Conservation (phyloP, 2,329 filamentous ascomycete genomes). For the Cladosporium sp. region DNA sequence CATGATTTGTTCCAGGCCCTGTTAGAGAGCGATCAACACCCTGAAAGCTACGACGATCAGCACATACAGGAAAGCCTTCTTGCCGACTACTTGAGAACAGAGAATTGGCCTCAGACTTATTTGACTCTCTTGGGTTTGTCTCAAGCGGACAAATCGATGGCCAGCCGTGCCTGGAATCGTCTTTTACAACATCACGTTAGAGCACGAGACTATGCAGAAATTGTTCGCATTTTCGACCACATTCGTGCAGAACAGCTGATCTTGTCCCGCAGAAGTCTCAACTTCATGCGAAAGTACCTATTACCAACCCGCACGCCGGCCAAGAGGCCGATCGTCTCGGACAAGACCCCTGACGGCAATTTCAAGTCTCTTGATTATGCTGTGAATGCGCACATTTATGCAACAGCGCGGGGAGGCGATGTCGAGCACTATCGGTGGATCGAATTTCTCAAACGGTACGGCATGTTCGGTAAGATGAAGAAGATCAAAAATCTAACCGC, state of each 20-base stretch:
- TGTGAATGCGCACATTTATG: conserved; percentile 43
- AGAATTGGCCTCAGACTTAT: conserved; percentile 51
- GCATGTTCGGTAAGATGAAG: conserved; percentile 51
- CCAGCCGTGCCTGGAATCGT: conserved; percentile 44
- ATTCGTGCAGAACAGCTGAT: conserved; percentile 45
- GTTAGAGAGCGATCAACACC: conserved; percentile 59
- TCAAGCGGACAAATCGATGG: conserved; percentile 19
- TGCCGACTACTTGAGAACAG: conserved; percentile 45
- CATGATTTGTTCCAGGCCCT: conserved; percentile 49
- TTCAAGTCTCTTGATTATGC: conserved; percentile 39
- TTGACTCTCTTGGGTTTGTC: conserved; percentile 52
- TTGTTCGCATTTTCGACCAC: conserved; percentile 40
- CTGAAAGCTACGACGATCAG: conserved; percentile 57
- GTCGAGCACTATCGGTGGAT: conserved; percentile 48
- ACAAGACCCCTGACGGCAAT: not conserved
- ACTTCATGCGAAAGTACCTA: conserved; percentile 37
- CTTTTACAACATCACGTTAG: conserved; percentile 41
- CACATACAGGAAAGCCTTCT: conserved; percentile 53
- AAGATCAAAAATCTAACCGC: conserved; percentile 50
- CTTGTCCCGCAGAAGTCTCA: conserved; percentile 43
- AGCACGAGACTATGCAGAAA: conserved; percentile 24
- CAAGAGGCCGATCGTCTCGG: conserved; percentile 29
- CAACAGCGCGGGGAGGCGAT: conserved; percentile 29
- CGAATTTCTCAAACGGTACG: conserved; percentile 57
- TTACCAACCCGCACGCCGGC: conserved; percentile 37